Conservation (phyloP, 495 filamentous ascomycete genomes). For the Hyaloscypha finlandica region DNA sequence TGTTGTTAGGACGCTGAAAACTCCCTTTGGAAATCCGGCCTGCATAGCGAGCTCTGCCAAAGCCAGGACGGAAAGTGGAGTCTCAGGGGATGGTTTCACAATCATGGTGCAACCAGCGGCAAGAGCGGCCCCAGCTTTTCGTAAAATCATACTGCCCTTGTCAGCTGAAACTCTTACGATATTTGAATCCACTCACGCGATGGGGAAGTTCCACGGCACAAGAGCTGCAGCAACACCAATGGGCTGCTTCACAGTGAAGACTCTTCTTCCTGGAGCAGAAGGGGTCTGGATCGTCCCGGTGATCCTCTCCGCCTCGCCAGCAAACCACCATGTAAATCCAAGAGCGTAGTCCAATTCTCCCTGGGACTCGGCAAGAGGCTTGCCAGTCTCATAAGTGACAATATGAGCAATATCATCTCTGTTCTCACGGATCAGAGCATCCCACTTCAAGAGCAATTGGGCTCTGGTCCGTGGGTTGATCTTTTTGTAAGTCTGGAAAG, state of each 20-base stretch:
- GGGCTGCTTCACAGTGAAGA: slow-evolving; percentile 72
- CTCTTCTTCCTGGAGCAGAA: slow-evolving; percentile 57
- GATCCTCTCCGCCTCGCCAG: slow-evolving; percentile 70
- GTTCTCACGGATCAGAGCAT: slow-evolving; percentile 51
- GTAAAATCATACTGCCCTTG: slow-evolving; percentile 62
- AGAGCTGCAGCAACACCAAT: slow-evolving; percentile 65
- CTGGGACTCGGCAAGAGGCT: slow-evolving; percentile 58
- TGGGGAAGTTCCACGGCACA: slow-evolving; percentile 65
- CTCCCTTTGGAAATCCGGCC: slow-evolving; percentile 61
- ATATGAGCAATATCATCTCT: slow-evolving; percentile 59
- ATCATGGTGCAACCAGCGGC: slow-evolving; percentile 74
- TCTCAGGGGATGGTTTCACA: slow-evolving; percentile 68
- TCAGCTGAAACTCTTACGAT: slow-evolving; percentile 48
- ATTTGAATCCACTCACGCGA: slow-evolving; percentile 32
- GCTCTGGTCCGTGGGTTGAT: slow-evolving; percentile 62
- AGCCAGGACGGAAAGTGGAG: slow-evolving; percentile 58
- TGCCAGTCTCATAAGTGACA: slow-evolving; percentile 65
- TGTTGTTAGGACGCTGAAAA: slow-evolving; percentile 61
- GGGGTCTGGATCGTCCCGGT: slow-evolving; percentile 60
- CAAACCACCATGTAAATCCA: slow-evolving; percentile 66
- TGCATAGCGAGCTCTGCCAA: slow-evolving; percentile 57
- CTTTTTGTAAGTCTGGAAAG: slow-evolving; percentile 64
- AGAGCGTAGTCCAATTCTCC: slow-evolving; percentile 62
- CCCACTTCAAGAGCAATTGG: slow-evolving; percentile 62
- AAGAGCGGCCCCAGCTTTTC: slow-evolving; percentile 69